Base-by-base conservation (phyloP, 139 green algal species). In the Coccomyxa sp. region DNA sequence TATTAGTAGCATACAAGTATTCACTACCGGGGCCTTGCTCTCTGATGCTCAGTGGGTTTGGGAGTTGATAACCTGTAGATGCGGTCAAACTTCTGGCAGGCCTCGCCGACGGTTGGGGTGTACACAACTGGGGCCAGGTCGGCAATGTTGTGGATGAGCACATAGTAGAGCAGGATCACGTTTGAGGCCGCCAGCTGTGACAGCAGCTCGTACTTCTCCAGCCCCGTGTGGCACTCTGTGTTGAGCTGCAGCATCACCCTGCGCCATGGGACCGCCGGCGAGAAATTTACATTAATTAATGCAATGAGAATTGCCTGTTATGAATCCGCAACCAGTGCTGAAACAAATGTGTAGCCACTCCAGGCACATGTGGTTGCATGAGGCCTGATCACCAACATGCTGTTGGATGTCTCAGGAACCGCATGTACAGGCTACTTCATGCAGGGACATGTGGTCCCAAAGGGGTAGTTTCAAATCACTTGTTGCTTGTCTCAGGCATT, bases 51-150 rank as follows among this genome's bases (percentile, higher is more conserved):
- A 21, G 63, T 25, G 63, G 4, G 18, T 28, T 21, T 28, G 18
- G 63, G 21, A 68, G 59, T 76, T 13, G 58, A 27, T 76, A 13
- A 82, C 79, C 58, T 57, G 79, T 30, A 82, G 27, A 82, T 82
- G 30, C 85, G 60, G 86, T 91, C 82, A 85, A 94, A 98, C 45
- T 90, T 86, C 86, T 94, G 85, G 86, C 96, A 98, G 11, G 95
- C 96, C 82, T 99, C 94, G 3, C 96, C 96, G 0, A 99, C 96
- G 18, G 94, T 98, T 7, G 96, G 96, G 0, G 96, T 98, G 91
- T 98, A 98, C 32, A 98, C 89, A 63, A 92, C 89, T 0, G 94
- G 95, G 58, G 98, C 87, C 16, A 96, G 80, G 68, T 96, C 90
- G 76, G 95, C 85, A 0, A 91, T 86, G 82, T 97, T 83, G 58